Conservation (phyloP, 352 stramenopile species). For the Thraustochytrium striatum region DNA sequence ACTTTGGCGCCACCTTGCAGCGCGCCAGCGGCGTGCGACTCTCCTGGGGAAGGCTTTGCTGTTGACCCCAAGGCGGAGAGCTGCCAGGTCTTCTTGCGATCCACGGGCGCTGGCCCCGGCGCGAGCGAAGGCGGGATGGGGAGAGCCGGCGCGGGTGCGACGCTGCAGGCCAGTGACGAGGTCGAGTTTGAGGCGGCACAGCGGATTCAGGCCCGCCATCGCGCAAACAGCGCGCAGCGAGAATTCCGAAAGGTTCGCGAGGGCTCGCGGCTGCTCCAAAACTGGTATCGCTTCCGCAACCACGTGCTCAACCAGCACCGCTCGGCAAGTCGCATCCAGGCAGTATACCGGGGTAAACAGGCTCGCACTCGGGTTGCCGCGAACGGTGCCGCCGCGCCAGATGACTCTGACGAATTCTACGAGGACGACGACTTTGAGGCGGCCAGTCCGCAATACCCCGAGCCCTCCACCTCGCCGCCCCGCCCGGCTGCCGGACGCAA, state of each 20-base stretch:
- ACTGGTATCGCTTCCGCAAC: conserved; percentile 1
- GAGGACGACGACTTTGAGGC: no score
- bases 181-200: no score
- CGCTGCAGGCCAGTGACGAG: background rate
- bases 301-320: background rate
- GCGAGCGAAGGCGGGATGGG: background rate
- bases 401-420: no score
- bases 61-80: background rate
- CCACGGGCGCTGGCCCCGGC: background rate
- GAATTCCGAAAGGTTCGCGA: background rate
- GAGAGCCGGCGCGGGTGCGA: background rate
- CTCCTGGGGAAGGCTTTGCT: background rate
- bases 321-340: background rate
- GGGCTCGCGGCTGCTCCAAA: background rate
- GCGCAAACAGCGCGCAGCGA: background rate
- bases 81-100: no score
- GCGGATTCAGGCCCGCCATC: background rate
- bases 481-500: no score
- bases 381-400: no score
- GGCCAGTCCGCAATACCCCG: no score
- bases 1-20: background rate
- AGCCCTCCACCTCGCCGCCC: no score
- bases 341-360: background rate
- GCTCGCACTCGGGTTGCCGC: no score
- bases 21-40: no score